phyloP scores from a whole-genome alignment of 441 rosid genomes.

The Breynia disticha region DNA sequence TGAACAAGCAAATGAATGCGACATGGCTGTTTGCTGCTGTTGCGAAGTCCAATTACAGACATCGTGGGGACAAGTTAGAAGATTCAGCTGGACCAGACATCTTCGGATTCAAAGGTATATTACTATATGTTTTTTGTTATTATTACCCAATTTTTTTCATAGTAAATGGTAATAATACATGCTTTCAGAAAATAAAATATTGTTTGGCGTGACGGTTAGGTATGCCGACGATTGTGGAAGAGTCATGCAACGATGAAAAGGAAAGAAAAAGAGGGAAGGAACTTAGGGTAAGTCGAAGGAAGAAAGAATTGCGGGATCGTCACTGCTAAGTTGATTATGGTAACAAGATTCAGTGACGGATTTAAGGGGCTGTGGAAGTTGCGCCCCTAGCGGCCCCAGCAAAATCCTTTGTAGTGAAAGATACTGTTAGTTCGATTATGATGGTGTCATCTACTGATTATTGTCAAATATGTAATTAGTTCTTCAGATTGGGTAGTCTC shows the following conservation, averaged over 20 bases:
- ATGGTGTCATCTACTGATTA: too few relatives aligned
- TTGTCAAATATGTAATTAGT: too few relatives aligned
- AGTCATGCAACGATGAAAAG: conserved; percentile 10
- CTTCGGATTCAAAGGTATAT: background rate
- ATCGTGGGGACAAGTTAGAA: conserved; percentile 3
- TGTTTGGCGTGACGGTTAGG: too few relatives aligned
- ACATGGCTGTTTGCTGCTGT: conserved; percentile 48
- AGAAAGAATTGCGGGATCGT: conserved; percentile 8
- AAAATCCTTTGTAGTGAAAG: too few relatives aligned
- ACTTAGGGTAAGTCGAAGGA: conserved; percentile 10
- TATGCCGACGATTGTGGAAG: conserved; percentile 16
- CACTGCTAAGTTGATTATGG: background rate
- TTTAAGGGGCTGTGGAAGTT: too few relatives aligned
- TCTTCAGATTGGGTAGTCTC: too few relatives aligned
- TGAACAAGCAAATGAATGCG: conserved; percentile 63
- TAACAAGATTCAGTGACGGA: too few relatives aligned
- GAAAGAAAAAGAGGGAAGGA: conserved; percentile 17
- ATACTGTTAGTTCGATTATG: too few relatives aligned
- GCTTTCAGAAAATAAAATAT: too few relatives aligned
- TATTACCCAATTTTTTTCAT: background rate
- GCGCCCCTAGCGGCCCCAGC: too few relatives aligned
- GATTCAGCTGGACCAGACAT: conserved; percentile 11
- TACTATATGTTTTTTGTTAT: background rate
- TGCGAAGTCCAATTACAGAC: conserved; percentile 17
- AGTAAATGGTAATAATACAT: too few relatives aligned